Evolutionary conservation across 371 early-diverging fungal species (phyloP).

Genomic region (Lichtheimia corymbifera): DNA sequence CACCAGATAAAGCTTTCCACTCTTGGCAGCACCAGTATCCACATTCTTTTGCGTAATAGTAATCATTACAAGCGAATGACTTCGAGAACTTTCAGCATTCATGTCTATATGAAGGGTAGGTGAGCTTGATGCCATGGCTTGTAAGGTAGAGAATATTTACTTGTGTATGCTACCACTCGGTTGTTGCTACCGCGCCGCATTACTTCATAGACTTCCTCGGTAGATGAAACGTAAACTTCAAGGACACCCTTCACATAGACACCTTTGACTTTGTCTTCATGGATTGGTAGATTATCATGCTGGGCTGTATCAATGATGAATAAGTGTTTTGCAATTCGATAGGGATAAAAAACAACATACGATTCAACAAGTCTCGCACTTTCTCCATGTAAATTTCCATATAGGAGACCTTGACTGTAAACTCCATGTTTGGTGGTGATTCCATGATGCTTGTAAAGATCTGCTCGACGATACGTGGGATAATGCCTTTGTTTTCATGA

Average conservation of each 20-base stretch:
- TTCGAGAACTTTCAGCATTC: slow-evolving; percentile 93
- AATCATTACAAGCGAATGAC: slow-evolving; percentile 93
- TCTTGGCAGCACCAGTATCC: slow-evolving; percentile 74
- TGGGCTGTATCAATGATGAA: slow-evolving; percentile 42
- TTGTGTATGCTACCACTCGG: slow-evolving; percentile 88
- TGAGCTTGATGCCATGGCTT: neutral
- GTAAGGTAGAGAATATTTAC: slow-evolving; percentile 35
- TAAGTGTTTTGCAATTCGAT: neutral
- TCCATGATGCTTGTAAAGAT: slow-evolving; percentile 82
- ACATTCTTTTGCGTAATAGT: slow-evolving; percentile 87
- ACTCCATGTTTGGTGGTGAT: slow-evolving; percentile 82
- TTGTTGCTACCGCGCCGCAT: slow-evolving; percentile 83
- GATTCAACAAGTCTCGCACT: slow-evolving; percentile 90
- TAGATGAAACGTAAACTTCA: slow-evolving; percentile 85
- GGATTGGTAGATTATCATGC: slow-evolving; percentile 85
- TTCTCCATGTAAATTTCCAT: slow-evolving; percentile 99
- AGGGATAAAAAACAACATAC: slow-evolving; percentile 32
- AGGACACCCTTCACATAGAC: slow-evolving; percentile 91
- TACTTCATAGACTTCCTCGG: slow-evolving; percentile 89
- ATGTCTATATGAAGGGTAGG: slow-evolving; percentile 57
- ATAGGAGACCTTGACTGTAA: slow-evolving; percentile 87
- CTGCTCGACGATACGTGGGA: slow-evolving; percentile 86
- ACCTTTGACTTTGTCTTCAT: slow-evolving; percentile 88
- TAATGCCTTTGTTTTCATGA: slow-evolving; percentile 80
- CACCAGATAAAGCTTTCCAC: slow-evolving; percentile 71